These are phyloP conservation scores for Ophiostoma piceae DNA, from an alignment of 2,329 filamentous ascomycete species.

Conservation along the genomic window DNA sequence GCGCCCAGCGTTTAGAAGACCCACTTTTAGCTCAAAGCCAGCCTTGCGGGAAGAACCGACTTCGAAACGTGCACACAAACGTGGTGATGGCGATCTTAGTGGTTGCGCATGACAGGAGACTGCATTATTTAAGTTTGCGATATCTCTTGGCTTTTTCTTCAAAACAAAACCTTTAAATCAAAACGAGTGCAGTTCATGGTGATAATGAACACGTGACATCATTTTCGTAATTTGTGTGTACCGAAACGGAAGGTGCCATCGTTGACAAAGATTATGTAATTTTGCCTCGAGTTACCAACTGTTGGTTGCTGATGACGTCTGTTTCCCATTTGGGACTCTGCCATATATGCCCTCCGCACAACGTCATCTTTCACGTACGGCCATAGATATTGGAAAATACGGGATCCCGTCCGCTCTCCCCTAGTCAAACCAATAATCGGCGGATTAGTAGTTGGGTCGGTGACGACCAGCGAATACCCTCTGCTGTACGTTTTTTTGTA, in stretches of 20 bases:
- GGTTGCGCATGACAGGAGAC: not conserved
- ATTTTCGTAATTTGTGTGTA: not conserved
- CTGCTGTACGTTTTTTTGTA: too few species aligned
- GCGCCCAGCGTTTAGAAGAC: not conserved
- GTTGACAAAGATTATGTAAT: not conserved
- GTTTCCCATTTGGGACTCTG: not conserved
- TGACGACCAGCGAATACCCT: too few species aligned
- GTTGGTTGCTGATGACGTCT: not conserved
- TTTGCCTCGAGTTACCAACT: not conserved
- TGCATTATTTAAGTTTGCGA: not conserved
- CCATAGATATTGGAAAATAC: too few species aligned
- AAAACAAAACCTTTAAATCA: not conserved
- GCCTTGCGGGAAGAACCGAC: conserved; percentile 21
- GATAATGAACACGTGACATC: not conserved
- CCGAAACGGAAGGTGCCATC: not conserved
- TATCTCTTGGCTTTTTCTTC: not conserved
- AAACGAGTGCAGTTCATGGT: not conserved
- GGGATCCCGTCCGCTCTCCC: too few species aligned
- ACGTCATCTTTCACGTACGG: too few species aligned
- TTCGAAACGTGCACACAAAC: conserved; percentile 4
- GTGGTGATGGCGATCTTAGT: not conserved
- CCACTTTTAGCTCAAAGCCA: conserved; percentile 2
- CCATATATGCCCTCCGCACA: too few species aligned
- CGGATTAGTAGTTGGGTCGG: too few species aligned
- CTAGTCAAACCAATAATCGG: too few species aligned